Conservation (phyloP, 106 monocot species). For the Acorus gramineus region DNA sequence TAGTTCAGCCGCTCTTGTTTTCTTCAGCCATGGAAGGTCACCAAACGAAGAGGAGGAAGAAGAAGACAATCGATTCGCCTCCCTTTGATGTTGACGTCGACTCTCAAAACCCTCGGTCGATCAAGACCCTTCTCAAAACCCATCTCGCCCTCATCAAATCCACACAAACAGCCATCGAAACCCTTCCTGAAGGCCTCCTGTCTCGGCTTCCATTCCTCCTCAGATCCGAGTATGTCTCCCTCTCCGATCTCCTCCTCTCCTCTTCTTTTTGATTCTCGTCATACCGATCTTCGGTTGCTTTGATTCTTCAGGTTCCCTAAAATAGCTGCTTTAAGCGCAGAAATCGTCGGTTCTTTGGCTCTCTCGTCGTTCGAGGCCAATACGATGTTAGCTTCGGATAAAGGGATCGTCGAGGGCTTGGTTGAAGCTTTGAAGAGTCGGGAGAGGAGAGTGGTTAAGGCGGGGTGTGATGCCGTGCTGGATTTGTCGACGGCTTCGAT, state of each 20-base stretch:
- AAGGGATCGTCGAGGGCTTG: constrained; percentile 19
- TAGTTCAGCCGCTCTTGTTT: too few species aligned
- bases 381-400: constrained; percentile 26
- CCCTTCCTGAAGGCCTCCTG: constrained; percentile 20
- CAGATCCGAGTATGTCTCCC: constrained; percentile 12
- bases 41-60: constrained; percentile 1
- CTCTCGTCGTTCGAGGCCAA: constrained; percentile 36
- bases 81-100: constrained; percentile 6
- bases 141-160: constrained; percentile 12
- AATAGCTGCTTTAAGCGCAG: constrained; percentile 27
- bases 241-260: background rate
- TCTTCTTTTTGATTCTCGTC: background rate
- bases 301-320: constrained; percentile 20
- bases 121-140: constrained; percentile 17
- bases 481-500: constrained; percentile 42
- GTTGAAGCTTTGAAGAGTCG: constrained; percentile 21
- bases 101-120: constrained; percentile 6
- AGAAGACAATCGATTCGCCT: background rate
- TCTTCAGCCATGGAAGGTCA: constrained; percentile 1
- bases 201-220: constrained; percentile 45
- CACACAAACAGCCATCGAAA: background rate
- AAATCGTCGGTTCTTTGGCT: constrained; percentile 39
- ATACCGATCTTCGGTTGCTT: background rate
- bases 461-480: constrained; percentile 48
- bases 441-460: constrained; percentile 10